Conservation (phyloP, 306 rosid genomes). For the Mimosa bimucronata region DNA sequence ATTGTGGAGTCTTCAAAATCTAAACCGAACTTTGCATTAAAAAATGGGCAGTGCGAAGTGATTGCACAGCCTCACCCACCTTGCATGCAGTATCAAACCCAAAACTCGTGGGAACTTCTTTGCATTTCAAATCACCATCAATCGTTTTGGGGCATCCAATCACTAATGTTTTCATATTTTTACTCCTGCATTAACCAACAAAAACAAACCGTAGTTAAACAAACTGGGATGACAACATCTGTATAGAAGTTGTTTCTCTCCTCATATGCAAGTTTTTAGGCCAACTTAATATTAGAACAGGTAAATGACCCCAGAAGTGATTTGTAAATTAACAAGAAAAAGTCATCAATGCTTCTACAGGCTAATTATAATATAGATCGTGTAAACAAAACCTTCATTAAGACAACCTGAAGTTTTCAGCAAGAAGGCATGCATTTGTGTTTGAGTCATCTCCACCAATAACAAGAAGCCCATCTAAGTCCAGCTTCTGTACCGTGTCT, state of each 20-base stretch:
- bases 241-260: slow-evolving; percentile 9
- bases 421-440: slow-evolving; percentile 99
- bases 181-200: slow-evolving; percentile 55
- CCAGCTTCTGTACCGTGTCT: slow-evolving; percentile 87
- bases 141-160: slow-evolving; percentile 99
- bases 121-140: slow-evolving; percentile 97
- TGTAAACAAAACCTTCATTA: neutral
- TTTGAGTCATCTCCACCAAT: slow-evolving; percentile 99
- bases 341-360: slow-evolving; percentile 2
- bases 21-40: neutral
- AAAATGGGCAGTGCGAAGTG: slow-evolving; percentile 3
- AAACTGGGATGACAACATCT: slow-evolving; percentile 13
- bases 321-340: slow-evolving; percentile 27
- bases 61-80: slow-evolving; percentile 53
- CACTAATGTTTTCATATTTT: slow-evolving; percentile 76
- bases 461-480: slow-evolving; percentile 91
- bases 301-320: slow-evolving; percentile 9
- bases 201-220: slow-evolving; percentile 22
- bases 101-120: slow-evolving; percentile 97
- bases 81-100: slow-evolving; percentile 99
- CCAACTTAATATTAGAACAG: slow-evolving; percentile 22
- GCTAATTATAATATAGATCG: slow-evolving; percentile 16
- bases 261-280: neutral
- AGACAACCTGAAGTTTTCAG: slow-evolving; percentile 87
- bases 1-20: slow-evolving; percentile 11